phyloP scores from a whole-genome alignment of 2,329 filamentous ascomycete genomes.

The Tolypocladium tropicale region DNA sequence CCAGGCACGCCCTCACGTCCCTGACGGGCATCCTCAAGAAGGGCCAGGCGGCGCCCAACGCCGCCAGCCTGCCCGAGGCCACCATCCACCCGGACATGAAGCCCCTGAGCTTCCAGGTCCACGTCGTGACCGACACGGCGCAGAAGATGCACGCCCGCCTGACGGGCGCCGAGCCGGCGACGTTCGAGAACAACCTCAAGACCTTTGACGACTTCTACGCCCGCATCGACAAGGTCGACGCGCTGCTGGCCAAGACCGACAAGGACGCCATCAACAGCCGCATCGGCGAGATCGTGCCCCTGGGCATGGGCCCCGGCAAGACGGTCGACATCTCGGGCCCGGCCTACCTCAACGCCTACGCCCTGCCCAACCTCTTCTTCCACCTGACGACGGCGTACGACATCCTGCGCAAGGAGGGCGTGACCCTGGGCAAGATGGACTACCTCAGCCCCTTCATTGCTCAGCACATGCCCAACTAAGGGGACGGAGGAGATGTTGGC shows the following conservation, averaged over 20 bases:
- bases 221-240: conserved; percentile 20
- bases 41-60: conserved; percentile 21
- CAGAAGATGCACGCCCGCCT: conserved; percentile 23
- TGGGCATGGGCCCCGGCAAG: conserved; percentile 20
- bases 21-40: conserved; percentile 25
- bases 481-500: not conserved
- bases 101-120: conserved; percentile 30
- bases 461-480: conserved; percentile 6
- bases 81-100: conserved; percentile 32
- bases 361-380: conserved; percentile 54
- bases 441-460: conserved; percentile 30
- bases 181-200: conserved; percentile 16
- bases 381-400: conserved; percentile 49
- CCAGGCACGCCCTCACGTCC: conserved; percentile 19
- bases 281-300: conserved; percentile 14
- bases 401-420: conserved; percentile 50
- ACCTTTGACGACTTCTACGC: conserved; percentile 23
- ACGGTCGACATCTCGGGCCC: conserved; percentile 12
- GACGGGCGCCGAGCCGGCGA: conserved; percentile 17
- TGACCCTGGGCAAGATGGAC: conserved; percentile 50
- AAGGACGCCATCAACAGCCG: conserved; percentile 20
- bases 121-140: conserved; percentile 17
- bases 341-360: conserved; percentile 37
- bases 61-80: conserved; percentile 19
- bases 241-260: conserved; percentile 21